Base-by-base conservation (phyloP, 169 alveolate genomes). In the Eimeria acervulina region DNA sequence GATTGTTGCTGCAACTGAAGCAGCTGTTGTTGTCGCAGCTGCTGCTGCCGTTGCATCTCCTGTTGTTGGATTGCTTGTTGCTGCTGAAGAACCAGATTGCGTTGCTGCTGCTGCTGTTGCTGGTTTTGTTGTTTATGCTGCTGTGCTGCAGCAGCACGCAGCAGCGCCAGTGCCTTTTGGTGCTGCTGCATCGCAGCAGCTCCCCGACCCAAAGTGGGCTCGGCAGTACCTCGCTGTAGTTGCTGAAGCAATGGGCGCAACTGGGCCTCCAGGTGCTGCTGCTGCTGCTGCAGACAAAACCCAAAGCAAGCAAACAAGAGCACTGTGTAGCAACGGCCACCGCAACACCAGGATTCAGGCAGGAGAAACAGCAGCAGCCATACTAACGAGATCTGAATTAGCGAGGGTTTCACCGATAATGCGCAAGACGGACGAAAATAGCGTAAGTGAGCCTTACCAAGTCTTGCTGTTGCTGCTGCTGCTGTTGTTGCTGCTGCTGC, bases 11-110 rank as follows among this genome's bases (percentile, higher is more conserved):
- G 84, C 84, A 28, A 96, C 55, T 15, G 87, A 36, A 55, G 92
- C 68, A 42, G 63, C 88, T 52, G 95, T 42, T 83, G 95, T 44
- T 89, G 95, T 72, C 74, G 47, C 44, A 87, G 97, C 83, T 91
- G 96, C 84, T 83, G 91, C 78, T 93, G 91, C 72, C 90, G 95
- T 31, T 68, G 88, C 52, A 28, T 47, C 23, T 87, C 78, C 52
- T 59, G 94, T 55, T 87, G 84, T 78, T 87, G 83, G 42, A 87
- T 21, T n/a, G 59, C 80, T 87, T 87, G 76, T 40, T 59, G 94
- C 94, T 87, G 83, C 94, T 87, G 94, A 36, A 87, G 68, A n/a
- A 47, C 19, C 61, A 87, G 38, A 28, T 68, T 66, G 13, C 66
- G 94, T 40, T 87, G 94, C 84, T 66, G 94, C 44, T 61, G 80